These are phyloP conservation scores for Colletotrichum simmondsii DNA, from an alignment of 2,329 filamentous ascomycete species.

Conservation along the genomic window DNA sequence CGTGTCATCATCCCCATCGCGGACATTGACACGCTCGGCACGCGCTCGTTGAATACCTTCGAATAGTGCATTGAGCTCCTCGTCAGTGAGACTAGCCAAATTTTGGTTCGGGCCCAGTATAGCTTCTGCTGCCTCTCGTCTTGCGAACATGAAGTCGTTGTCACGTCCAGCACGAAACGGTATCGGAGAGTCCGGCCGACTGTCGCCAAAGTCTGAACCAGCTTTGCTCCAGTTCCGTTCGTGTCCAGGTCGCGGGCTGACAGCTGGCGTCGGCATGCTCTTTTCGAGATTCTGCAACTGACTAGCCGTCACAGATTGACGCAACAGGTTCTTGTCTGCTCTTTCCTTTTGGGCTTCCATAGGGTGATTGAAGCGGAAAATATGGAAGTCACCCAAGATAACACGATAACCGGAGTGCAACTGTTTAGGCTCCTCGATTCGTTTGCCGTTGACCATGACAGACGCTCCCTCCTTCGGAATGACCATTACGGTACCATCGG, in stretches of 20 bases:
- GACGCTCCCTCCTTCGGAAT: conserved; percentile 91
- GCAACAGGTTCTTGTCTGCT: conserved; percentile 86
- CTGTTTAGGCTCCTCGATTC: conserved; percentile 85
- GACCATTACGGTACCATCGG: conserved; percentile 92
- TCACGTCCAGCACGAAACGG: conserved; percentile 78
- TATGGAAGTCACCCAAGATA: conserved; percentile 97
- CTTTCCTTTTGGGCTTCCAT: conserved; percentile 94
- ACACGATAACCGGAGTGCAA: conserved; percentile 93
- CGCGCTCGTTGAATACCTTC: conserved; percentile 92
- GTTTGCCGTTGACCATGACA: conserved; percentile 97
- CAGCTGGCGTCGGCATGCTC: conserved; percentile 69
- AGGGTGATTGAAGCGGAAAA: conserved; percentile 98
- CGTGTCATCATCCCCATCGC: conserved; percentile 88
- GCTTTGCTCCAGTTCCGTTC: conserved; percentile 84
- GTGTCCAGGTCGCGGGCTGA: conserved; percentile 72
- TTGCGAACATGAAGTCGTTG: conserved; percentile 93
- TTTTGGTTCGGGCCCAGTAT: conserved; percentile 93
- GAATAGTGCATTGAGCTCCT: conserved; percentile 92
- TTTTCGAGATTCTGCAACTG: conserved; percentile 69
- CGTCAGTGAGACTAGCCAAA: conserved; percentile 88
- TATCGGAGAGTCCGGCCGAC: conserved; percentile 83
- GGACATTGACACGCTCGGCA: conserved; percentile 76
- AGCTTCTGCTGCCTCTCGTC: conserved; percentile 91
- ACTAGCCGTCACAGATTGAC: conserved; percentile 79
- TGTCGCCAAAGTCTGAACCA: conserved; percentile 82